A percentile compares a stretch with the other conserved stretches of the same genome.
phyloP scores from a whole-genome alignment of 768 basidiomycete genomes.

The Hericium coralloides region DNA sequence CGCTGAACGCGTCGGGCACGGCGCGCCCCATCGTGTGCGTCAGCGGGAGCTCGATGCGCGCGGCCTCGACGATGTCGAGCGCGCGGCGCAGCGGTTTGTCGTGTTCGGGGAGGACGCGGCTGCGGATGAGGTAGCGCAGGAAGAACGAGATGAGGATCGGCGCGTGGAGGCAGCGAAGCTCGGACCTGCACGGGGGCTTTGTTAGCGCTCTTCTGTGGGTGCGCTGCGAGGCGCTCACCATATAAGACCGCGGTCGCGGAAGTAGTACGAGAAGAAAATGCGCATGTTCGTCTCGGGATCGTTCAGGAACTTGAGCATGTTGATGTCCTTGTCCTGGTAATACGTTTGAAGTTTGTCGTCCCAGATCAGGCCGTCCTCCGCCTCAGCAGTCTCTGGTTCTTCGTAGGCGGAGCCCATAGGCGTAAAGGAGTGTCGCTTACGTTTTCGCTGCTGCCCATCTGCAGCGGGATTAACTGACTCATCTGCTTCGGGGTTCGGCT shows the following conservation, averaged over 20 bases:
- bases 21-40: conserved; percentile 38
- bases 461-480: background rate
- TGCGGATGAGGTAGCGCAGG: conserved; percentile 50
- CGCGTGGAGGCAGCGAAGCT: conserved; percentile 37
- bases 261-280: conserved; percentile 65
- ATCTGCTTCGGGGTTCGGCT: background rate
- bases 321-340: conserved; percentile 16
- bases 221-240: conserved; percentile 35
- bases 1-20: conserved; percentile 42
- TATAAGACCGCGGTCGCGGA: conserved; percentile 56
- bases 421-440: background rate
- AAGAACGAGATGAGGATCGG: conserved; percentile 55
- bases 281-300: conserved; percentile 50
- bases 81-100: conserved; percentile 40
- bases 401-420: conserved; percentile 11
- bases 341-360: conserved; percentile 12
- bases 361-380: conserved; percentile 4
- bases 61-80: conserved; percentile 32
- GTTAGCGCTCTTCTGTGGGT: background rate
- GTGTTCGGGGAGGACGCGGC: conserved; percentile 37
- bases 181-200: conserved; percentile 26
- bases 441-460: no score
- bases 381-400: conserved; percentile 13
- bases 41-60: conserved; percentile 41
- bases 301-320: conserved; percentile 43